Evolutionary conservation across 2,329 filamentous ascomycete genomes (phyloP).

Genomic region (Colletotrichum karsti): DNA sequence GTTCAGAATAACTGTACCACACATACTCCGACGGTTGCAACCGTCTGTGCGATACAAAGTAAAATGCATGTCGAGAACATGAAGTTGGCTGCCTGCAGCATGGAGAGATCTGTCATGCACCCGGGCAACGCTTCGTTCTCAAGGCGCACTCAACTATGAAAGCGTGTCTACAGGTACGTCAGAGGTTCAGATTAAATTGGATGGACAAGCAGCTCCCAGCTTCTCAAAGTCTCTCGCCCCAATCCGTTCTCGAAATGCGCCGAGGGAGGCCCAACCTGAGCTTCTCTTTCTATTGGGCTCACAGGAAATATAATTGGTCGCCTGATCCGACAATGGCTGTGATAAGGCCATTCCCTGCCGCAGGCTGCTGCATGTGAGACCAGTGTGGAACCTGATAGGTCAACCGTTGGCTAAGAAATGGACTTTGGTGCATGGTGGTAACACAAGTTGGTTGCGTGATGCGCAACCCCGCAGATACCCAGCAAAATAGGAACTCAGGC

Average conservation of each 20-base stretch:
- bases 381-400: not conserved
- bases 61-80: not conserved
- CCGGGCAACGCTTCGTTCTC: not conserved
- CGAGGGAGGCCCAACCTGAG: not conserved
- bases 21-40: not conserved
- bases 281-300: not conserved
- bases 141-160: not conserved
- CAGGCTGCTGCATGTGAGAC: not conserved
- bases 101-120: not conserved
- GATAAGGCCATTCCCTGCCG: not conserved
- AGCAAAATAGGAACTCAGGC: not conserved
- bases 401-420: not conserved
- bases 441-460: not conserved
- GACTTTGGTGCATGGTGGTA: not conserved
- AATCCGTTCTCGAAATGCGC: not conserved
- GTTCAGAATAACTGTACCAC: not conserved
- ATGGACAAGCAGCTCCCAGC: not conserved
- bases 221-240: not conserved
- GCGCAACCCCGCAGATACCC: not conserved
- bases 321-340: not conserved
- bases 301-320: not conserved
- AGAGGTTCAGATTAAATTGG: not conserved
- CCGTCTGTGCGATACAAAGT: not conserved
- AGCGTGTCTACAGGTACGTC: not conserved
- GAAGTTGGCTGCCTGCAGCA: not conserved